Base-by-base conservation (phyloP, 306 rosid genomes). In the Citrullus mucosospermus region DNA sequence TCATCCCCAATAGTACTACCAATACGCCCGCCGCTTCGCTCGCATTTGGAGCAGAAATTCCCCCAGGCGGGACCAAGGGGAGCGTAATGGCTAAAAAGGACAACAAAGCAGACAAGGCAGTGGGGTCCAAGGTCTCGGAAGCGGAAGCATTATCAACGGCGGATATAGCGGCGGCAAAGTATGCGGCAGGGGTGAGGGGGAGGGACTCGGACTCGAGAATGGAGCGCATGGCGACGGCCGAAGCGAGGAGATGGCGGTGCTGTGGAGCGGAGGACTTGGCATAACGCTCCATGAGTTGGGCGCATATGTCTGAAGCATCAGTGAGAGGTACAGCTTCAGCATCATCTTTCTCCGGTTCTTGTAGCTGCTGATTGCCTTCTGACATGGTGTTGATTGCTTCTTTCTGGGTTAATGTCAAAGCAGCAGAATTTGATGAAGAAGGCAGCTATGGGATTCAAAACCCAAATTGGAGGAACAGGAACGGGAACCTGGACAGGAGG, bases 251-350 rank as follows among this genome's bases (percentile, higher is more conserved):
- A 82, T 95, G 97, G 76, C 93, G 96, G 78, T 95, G 97, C 75
- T 95, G 99, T 2, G 93, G 87, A 0, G 98, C 96, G 18, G 88
- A 51, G 60, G 97, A 92, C 85, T 91, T 92, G 83, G 91, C 81
- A 76, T 95, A 95, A 72, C 97, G 97, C 86, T 82, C 93, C 89
- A 92, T 88, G 86, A 95, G 97, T 86, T 92, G 97, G 65, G 86
- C 90, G 83, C 91, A 91, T 32, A 92, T 84, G 86, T 92, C 97
- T 11, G 89, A 78, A 80, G 84, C 89, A 48, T 74, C 90, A 9
- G 78, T 85, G 75, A 90, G 86, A 8, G 80, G 6, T 34, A 82
- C 89, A 0, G 61, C n/a, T 41, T 67, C 88, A 41, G 85, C 88
- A 36, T 82, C 79, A n/a, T 77, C 78, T 0, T 15, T 61, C 9